Evolutionary conservation across 495 filamentous ascomycete species (phyloP), one percentile per base, ranked within the genome.

Genomic region (Penicillium ucsense): DNA sequence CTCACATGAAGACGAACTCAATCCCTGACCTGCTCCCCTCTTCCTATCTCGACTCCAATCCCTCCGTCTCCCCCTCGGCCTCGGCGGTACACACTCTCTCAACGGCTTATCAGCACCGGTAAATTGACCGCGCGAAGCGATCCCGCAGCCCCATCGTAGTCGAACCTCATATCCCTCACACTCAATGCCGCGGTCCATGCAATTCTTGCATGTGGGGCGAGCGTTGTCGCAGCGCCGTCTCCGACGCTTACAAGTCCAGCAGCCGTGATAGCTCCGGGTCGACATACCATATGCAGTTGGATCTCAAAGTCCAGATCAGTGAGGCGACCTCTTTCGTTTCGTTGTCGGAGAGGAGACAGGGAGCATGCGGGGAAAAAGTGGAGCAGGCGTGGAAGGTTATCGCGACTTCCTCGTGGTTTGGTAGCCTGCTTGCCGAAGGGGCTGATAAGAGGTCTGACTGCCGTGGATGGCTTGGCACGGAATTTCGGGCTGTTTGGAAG

Each of bases 241-340:
- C n/a, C 51, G 52, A n/a, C 44, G 46, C 46, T 69, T 69, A 49
- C 66, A 69, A 10, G 66, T 69, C 66, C 66, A 69, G 33, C 66
- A 68, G 0, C 63, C 61, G n/a, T 57, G 44, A 35, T 58, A 48
- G 9, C 60, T 60, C n/a, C 62, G 63, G 51, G 63, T 65, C 62
- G 60, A 60, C 65, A 68, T 68, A 33, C 65, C 54, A 44, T 30
- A 53, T 58, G 10, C 7, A 49, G 50, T 20, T 20, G 20, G 20
- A 20, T 2, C 20, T 20, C 20, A 20, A 20, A 20, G 20, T 20
- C 20, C 20, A 20, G 20, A 2, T 20, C 20, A 20, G 20, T 20
- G 20, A 20, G 20, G 2, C 20, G 20, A 20, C 20, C 20, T 20
- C 20, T 20, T 20, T 20, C 20, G 20, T 20, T 20, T 20, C 20